Conservation (phyloP, 192 early-diverging fungal species). For the Coemansia sp. region DNA sequence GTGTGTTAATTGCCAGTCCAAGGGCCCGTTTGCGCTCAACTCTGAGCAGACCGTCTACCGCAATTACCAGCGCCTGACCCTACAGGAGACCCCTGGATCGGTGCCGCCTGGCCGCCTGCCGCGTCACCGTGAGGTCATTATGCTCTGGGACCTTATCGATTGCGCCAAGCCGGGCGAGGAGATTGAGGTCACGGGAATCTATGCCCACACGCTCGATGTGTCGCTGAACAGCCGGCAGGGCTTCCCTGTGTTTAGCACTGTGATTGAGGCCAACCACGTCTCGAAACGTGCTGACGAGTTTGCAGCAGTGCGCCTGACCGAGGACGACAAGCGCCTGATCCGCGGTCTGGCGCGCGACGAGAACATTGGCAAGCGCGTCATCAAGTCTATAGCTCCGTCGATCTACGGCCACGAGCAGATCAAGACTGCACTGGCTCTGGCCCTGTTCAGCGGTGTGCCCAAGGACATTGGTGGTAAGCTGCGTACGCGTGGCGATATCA, state of each 20-base stretch:
- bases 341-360: conserved; percentile 71
- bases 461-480: conserved; percentile 95
- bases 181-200: conserved; percentile 92
- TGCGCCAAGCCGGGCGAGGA: conserved; percentile 94
- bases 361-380: conserved; percentile 76
- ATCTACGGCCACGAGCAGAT: conserved; percentile 99
- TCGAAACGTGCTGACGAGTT: conserved; percentile 85
- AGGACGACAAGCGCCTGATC: conserved; percentile 84
- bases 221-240: conserved; percentile 85
- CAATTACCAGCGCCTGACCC: conserved; percentile 93
- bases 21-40: conserved; percentile 90
- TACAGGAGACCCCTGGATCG: conserved; percentile 94
- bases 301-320: conserved; percentile 81
- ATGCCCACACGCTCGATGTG: conserved; percentile 92
- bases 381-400: conserved; percentile 95
- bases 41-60: conserved; percentile 95
- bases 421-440: conserved; percentile 87
- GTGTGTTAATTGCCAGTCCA: conserved; percentile 85
- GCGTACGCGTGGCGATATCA: conserved; percentile 96
- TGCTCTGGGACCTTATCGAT: conserved; percentile 96
- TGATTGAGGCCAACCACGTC: conserved; percentile 97
- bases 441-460: conserved; percentile 94
- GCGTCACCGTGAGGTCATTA: conserved; percentile 87
- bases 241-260: conserved; percentile 94
- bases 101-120: conserved; percentile 94